Conservation (phyloP, 2,329 filamentous ascomycete genomes). For the Penicillium sp. region DNA sequence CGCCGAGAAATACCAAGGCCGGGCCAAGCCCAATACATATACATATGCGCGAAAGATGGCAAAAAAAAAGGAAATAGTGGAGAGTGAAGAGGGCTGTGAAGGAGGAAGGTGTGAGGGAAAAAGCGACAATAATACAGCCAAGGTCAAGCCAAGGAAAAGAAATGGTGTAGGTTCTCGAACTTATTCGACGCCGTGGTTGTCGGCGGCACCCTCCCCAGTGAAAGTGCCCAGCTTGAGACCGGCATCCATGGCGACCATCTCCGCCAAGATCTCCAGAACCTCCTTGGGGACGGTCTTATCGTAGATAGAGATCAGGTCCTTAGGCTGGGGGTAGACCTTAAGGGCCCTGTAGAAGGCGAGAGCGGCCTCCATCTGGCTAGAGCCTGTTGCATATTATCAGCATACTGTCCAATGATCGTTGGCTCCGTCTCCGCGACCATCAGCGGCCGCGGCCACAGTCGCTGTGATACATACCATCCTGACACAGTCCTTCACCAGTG, state of each 20-base stretch:
- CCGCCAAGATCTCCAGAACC: constrained; percentile 90
- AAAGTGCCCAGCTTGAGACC: constrained; percentile 61
- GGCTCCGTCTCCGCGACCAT: not conserved
- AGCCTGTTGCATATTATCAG: constrained; percentile 29
- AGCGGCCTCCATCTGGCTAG: constrained; percentile 70
- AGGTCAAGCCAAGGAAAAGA: constrained; percentile 5
- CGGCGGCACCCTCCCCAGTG: constrained; percentile 34
- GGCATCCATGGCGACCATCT: constrained; percentile 95
- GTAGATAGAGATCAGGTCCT: constrained; percentile 93
- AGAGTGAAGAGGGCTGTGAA: constrained; percentile 15
- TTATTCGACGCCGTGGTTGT: constrained; percentile 41
- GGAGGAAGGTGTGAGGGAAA: constrained; percentile 19
- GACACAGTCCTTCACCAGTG: constrained; percentile 77
- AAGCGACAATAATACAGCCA: constrained; percentile 16
- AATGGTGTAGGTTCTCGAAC: not conserved
- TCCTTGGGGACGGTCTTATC: constrained; percentile 98
- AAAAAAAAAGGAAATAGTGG: constrained; percentile 21
- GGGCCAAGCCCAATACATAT: constrained; percentile 37
- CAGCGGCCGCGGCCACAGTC: not conserved
- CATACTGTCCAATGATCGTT: not conserved
- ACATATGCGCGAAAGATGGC: constrained; percentile 22
- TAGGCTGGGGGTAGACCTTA: constrained; percentile 94
- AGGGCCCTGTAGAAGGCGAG: constrained; percentile 97
- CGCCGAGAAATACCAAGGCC: constrained; percentile 37
- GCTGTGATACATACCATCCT: constrained; percentile 64